Evolutionary conservation across 1,139 yeast genomes (phyloP), one percentile per base, ranked within the genome.

Genomic region (Nakaseomyces glabratus): DNA sequence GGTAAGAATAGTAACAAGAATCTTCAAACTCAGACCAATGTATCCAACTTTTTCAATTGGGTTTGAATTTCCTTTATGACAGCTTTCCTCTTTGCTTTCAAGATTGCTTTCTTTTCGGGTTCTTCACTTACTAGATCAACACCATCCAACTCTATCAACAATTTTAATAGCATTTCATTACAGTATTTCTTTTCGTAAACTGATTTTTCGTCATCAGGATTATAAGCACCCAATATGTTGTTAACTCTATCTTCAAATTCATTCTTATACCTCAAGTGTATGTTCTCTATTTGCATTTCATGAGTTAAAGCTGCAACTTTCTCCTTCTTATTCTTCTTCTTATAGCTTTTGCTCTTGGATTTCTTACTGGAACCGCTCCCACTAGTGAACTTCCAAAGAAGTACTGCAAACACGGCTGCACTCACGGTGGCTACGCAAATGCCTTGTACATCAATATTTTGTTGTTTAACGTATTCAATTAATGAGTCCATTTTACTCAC

Each of bases 141-240:
- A 2, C 70, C 76, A 48, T 81, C 93, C 40, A 81, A 62, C 40
- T 69, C 71, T 66, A 81, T 66, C 46, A 79, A 58, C 45, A 78
- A 68, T 51, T 80, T 79, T 53, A 80, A 62, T 35, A 80, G 60
- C 68, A 71, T 70, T 52, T 81, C 93, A 44, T 74, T 78, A 51
- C 67, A 74, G 51, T 65, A 80, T 35, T 71, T 69, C 46, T 65
- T 69, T 49, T 70, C 69, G 52, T 72, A 78, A 31, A 65, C 62
- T 62, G 18, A 49, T 41, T 41, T 61, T 46, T 59, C 71, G 53
- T 24, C 45, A 10, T 32, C 28, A 6, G 46, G 34, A 24, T 53
- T 47, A 37, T 41, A 56, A 3, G 38, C 37, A 16, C 41, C 47
- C 9, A 47, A 20, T 13, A 53, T 38, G 20, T 38, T 36, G 9